phyloP scores from a whole-genome alignment of 2,329 filamentous ascomycete genomes.

The Ophiostoma ulmi region DNA sequence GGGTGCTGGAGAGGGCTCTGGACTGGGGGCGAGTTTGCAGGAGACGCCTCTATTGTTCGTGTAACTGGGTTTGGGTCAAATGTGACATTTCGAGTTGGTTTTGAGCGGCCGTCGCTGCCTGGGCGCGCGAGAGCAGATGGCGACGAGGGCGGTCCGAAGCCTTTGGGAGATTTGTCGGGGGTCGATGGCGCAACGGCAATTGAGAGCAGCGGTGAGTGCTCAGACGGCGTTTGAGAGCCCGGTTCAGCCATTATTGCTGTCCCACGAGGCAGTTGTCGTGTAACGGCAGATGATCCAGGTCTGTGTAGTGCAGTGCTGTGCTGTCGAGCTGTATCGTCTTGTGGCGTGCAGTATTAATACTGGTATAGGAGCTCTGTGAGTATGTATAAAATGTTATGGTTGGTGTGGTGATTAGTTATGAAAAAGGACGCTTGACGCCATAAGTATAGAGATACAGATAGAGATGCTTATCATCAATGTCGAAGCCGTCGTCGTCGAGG shows the following conservation, averaged over 20 bases:
- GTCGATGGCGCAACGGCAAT: constrained; percentile 16
- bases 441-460: background rate
- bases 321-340: background rate
- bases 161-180: background rate
- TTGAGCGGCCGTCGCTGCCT: constrained; percentile 37
- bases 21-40: constrained; percentile 18
- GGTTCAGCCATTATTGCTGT: background rate
- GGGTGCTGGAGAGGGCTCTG: constrained; percentile 32
- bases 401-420: background rate
- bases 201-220: constrained; percentile 30
- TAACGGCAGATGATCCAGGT: background rate
- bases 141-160: constrained; percentile 15
- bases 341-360: background rate
- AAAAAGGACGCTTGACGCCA: background rate
- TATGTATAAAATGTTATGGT: background rate
- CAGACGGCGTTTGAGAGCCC: constrained; percentile 17
- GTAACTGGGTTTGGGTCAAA: constrained; percentile 67
- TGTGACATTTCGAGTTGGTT: constrained; percentile 61
- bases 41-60: constrained; percentile 48
- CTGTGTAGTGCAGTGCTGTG: background rate
- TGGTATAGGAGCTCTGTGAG: background rate
- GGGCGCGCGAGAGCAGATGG: constrained; percentile 26
- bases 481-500: background rate
- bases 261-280: background rate
- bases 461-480: background rate